Percentiles rank a stretch among this genome's conserved stretches.
These are phyloP conservation scores for Luvunga scandens DNA, from an alignment of 345 rosid genomes.

Conservation along the genomic window DNA sequence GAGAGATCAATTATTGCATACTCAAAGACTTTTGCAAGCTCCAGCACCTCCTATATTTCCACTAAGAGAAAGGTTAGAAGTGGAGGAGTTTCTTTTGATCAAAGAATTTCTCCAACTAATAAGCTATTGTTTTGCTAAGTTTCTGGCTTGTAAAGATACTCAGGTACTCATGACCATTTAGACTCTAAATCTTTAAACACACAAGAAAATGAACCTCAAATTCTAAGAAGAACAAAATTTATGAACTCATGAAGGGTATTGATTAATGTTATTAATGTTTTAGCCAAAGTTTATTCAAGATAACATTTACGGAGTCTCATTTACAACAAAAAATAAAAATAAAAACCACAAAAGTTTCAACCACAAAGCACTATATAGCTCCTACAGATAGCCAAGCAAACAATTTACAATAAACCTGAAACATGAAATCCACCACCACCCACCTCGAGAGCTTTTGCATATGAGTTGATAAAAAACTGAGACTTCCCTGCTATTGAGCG, in stretches of 20 bases:
- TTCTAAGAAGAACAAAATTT: neutral
- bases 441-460: conserved; percentile 99
- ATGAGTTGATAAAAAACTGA: conserved; percentile 91
- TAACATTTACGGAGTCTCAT: neutral
- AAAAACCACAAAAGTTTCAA: neutral
- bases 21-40: too few relatives aligned
- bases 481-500: conserved; percentile 96
- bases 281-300: neutral
- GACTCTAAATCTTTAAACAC: neutral
- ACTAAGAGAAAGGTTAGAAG: too few relatives aligned
- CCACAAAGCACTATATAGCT: neutral
- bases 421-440: conserved; percentile 9
- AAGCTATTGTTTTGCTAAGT: neutral
- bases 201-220: neutral
- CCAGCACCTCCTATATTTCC: too few relatives aligned
- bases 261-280: neutral
- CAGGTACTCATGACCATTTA: neutral
- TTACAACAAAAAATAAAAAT: too few relatives aligned
- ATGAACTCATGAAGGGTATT: neutral
- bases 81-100: neutral
- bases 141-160: neutral
- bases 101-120: neutral
- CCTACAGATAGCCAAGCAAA: neutral
- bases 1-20: neutral
- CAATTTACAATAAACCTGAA: conserved; percentile 2